These are phyloP conservation scores for Vanilla planifolia DNA, from an alignment of 106 monocot species.

Conservation along the genomic window DNA sequence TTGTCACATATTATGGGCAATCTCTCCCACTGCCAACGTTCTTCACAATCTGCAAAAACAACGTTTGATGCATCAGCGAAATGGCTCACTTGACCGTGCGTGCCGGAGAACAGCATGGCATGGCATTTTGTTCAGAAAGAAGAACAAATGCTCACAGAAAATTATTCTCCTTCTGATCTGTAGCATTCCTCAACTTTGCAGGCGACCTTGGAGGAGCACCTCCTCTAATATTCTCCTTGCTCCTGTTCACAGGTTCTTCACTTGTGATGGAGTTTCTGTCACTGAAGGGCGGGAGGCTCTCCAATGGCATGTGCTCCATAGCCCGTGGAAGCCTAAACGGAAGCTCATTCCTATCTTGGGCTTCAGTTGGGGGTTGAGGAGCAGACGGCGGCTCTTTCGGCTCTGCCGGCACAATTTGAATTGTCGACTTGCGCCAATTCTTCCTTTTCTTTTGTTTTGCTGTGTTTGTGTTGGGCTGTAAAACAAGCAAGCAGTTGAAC, in stretches of 20 bases:
- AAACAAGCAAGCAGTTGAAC: no score
- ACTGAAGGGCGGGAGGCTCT: conserved; percentile 31
- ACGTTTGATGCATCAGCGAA: no score
- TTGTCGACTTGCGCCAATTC: conserved; percentile 63
- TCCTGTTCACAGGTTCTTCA: conserved; percentile 22
- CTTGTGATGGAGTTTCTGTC: conserved; percentile 46
- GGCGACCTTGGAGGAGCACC: conserved; percentile 26
- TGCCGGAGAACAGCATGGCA: no score
- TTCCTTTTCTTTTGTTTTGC: conserved; percentile 43
- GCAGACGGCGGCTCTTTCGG: conserved; percentile 1
- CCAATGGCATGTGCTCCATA: conserved; percentile 27
- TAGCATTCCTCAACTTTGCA: conserved; percentile 10
- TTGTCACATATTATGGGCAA: no score
- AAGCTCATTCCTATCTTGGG: conserved; percentile 28
- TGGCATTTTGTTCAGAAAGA: no score
- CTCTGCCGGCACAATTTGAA: conserved; percentile 49
- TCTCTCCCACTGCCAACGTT: no score
- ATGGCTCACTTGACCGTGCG: no score
- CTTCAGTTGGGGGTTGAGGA: conserved; percentile 12
- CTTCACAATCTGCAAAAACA: no score
- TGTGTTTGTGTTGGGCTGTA: conserved; percentile 31
- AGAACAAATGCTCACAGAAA: neutral
- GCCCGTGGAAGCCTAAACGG: conserved; percentile 62
- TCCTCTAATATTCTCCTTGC: conserved; percentile 21
- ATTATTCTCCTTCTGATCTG: conserved; percentile 71